These are phyloP conservation scores for Raphanus hybrid DNA, from an alignment of 441 rosid genomes.

Conservation along the genomic window DNA sequence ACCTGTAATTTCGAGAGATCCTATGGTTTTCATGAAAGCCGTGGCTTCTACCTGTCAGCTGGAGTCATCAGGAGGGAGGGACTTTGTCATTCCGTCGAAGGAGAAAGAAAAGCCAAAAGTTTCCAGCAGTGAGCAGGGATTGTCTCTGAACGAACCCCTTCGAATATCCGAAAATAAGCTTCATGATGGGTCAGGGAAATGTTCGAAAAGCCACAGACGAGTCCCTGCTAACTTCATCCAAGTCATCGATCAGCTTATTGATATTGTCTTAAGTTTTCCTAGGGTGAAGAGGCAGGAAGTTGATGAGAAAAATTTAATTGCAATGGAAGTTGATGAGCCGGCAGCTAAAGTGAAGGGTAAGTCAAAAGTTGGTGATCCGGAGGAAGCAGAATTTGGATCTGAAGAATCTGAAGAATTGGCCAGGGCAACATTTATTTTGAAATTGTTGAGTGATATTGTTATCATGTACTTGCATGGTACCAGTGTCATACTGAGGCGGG, in stretches of 20 bases:
- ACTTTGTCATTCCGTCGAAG: constrained; percentile 73
- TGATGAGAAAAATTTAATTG: constrained; percentile 48
- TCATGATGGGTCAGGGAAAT: constrained; percentile 80
- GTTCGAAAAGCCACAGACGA: constrained; percentile 81
- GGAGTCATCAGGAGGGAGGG: constrained; percentile 92
- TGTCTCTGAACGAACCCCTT: constrained; percentile 67
- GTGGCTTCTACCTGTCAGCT: constrained; percentile 82
- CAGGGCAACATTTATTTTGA: constrained; percentile 88
- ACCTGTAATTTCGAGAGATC: constrained; percentile 94
- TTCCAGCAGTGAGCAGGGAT: constrained; percentile 61
- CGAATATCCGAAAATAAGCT: constrained; percentile 74
- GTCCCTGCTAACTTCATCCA: constrained; percentile 83
- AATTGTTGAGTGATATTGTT: constrained; percentile 89
- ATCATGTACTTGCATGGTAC: constrained; percentile 91
- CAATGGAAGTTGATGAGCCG: constrained; percentile 94
- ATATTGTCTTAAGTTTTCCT: constrained; percentile 79
- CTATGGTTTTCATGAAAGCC: constrained; percentile 88
- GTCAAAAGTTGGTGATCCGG: constrained; percentile 79
- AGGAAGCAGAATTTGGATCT: constrained; percentile 63
- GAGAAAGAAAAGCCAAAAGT: constrained; percentile 81
- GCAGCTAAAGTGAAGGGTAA: constrained; percentile 86
- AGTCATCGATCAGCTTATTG: constrained; percentile 98
- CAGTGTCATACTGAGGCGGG: constrained; percentile 85
- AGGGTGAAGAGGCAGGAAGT: constrained; percentile 59
- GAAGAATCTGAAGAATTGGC: constrained; percentile 85